These are phyloP conservation scores for Zasmidium cellare DNA, from an alignment of 2,329 filamentous ascomycete genomes.

Conservation along the genomic window DNA sequence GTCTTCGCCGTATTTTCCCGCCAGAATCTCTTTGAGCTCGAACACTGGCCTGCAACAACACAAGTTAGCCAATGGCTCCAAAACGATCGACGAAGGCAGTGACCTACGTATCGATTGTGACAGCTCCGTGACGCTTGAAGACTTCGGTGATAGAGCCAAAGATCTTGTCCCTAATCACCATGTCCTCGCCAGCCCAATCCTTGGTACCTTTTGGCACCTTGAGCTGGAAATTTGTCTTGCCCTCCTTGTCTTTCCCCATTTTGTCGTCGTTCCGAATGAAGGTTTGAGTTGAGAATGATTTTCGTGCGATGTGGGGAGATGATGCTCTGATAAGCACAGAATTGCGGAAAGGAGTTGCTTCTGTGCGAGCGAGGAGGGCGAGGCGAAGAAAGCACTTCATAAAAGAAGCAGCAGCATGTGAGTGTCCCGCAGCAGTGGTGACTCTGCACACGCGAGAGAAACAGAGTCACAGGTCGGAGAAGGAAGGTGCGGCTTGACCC, in stretches of 20 bases:
- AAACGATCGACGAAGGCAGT: conserved; percentile 1
- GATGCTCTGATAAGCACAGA: neutral
- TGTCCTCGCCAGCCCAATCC: conserved; percentile 78
- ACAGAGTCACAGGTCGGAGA: neutral
- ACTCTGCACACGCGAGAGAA: neutral
- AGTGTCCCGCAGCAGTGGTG: neutral
- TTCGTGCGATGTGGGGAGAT: neutral
- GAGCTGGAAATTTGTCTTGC: conserved; percentile 56
- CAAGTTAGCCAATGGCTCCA: conserved; percentile 11
- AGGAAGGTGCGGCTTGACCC: neutral
- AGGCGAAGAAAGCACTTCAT: conserved; percentile 19
- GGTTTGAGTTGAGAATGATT: neutral
- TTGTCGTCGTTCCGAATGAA: conserved; percentile 33
- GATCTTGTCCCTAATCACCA: conserved; percentile 78
- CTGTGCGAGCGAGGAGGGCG: conserved; percentile 7
- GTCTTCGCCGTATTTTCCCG: conserved; percentile 91
- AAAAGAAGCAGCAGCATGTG: conserved; percentile 8
- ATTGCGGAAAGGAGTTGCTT: neutral
- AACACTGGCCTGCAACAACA: conserved; percentile 62
- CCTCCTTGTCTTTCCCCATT: conserved; percentile 50
- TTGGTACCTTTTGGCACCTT: conserved; percentile 91
- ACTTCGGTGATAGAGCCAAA: conserved; percentile 73
- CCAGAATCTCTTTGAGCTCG: conserved; percentile 80
- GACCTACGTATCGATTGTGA: conserved; percentile 71
- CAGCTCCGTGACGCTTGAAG: conserved; percentile 81